Evolutionary conservation across 2,329 filamentous ascomycete genomes (phyloP).

Genomic region (Fusarium piperis): DNA sequence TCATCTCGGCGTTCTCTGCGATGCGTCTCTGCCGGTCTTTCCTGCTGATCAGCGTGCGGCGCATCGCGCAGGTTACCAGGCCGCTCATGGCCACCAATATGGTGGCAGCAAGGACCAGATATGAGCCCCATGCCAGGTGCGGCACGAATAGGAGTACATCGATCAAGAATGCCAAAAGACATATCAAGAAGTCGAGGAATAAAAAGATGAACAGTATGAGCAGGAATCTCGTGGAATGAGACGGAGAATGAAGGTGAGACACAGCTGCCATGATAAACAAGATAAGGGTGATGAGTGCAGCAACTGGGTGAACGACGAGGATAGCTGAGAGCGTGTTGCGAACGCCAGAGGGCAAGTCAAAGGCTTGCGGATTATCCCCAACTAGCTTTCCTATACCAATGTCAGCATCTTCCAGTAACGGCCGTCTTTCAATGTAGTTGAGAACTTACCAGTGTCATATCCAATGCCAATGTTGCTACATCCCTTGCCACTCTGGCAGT

Average conservation of each 20-base stretch:
- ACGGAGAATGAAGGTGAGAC: constrained; percentile 86
- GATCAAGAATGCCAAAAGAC: constrained; percentile 87
- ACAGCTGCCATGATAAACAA: constrained; percentile 83
- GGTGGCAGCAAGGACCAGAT: constrained; percentile 89
- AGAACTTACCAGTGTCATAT: constrained; percentile 80
- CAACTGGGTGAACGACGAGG: constrained; percentile 91
- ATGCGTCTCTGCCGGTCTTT: constrained; percentile 95
- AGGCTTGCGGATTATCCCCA: constrained; percentile 51
- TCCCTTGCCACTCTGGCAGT: constrained; percentile 68
- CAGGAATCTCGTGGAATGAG: constrained; percentile 90
- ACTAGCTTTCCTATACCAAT: constrained; percentile 35
- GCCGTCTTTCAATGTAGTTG: neutral
- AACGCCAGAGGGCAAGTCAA: constrained; percentile 65
- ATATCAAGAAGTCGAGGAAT: constrained; percentile 84
- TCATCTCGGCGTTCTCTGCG: constrained; percentile 96
- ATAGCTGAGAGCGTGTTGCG: constrained; percentile 81
- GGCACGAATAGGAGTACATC: constrained; percentile 96
- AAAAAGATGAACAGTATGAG: constrained; percentile 86
- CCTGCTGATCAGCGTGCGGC: constrained; percentile 86
- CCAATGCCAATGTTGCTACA: constrained; percentile 84
- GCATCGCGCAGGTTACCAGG: constrained; percentile 93
- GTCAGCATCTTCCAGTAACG: constrained; percentile 21
- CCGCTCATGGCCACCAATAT: constrained; percentile 84
- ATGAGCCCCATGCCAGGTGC: constrained; percentile 93
- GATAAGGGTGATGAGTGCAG: constrained; percentile 84